Conservation (phyloP, 495 filamentous ascomycete species). For the Penicillium pancosmium region DNA sequence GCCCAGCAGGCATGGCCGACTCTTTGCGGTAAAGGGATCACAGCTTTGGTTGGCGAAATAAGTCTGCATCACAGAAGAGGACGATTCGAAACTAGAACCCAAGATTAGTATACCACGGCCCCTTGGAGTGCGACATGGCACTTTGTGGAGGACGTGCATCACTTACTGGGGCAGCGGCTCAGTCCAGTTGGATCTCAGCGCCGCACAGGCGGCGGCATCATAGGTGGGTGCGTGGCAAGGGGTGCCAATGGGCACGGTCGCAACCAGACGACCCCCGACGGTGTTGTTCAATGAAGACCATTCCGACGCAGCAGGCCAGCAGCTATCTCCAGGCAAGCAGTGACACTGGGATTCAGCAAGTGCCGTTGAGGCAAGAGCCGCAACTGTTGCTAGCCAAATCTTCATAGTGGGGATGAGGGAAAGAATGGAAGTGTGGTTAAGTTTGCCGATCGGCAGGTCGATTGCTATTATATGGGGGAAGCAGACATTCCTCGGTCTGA, state of each 20-base stretch:
- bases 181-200: slow-evolving; percentile 27
- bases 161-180: slow-evolving; percentile 31
- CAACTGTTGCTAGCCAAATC: slow-evolving; percentile 25
- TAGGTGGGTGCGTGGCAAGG: slow-evolving; percentile 49
- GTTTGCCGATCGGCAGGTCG: slow-evolving; percentile 19
- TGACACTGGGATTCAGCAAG: slow-evolving; percentile 19
- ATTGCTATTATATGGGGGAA: slow-evolving; percentile 10
- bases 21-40: slow-evolving; percentile 52
- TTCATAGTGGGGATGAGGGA: slow-evolving; percentile 30
- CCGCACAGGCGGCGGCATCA: slow-evolving; percentile 32
- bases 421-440: slow-evolving; percentile 8
- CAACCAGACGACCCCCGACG: slow-evolving; percentile 41
- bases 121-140: background rate
- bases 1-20: slow-evolving; percentile 55
- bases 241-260: slow-evolving; percentile 43
- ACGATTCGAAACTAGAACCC: slow-evolving; percentile 27
- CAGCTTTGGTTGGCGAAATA: slow-evolving; percentile 56
- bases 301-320: slow-evolving; percentile 42
- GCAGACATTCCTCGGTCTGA: background rate
- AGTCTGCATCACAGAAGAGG: slow-evolving; percentile 47
- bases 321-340: slow-evolving; percentile 36
- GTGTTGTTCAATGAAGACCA: slow-evolving; percentile 45
- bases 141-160: background rate
- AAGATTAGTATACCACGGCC: background rate
- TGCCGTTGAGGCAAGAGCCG: slow-evolving; percentile 25